These are phyloP conservation scores for Naganishia sp. DNA, from an alignment of 1,284 basidiomycete genomes.

Conservation along the genomic window DNA sequence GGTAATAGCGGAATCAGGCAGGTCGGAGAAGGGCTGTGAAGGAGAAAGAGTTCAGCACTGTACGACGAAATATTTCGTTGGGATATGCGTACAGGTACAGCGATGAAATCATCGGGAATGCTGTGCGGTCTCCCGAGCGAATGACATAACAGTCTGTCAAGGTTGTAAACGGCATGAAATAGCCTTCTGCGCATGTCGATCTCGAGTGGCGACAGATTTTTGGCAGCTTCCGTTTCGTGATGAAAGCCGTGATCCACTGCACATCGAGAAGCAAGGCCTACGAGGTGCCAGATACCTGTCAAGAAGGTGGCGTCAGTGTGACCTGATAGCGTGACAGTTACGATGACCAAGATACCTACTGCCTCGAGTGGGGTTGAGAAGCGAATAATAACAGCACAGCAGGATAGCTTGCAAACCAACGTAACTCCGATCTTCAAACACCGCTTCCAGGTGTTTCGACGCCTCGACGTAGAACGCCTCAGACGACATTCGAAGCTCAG, in stretches of 20 bases:
- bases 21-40: slow-evolving; percentile 36
- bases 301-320: background rate
- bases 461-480: slow-evolving; percentile 56
- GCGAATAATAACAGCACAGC: slow-evolving; percentile 53
- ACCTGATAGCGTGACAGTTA: background rate
- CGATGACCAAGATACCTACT: slow-evolving; percentile 35
- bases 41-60: background rate
- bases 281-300: slow-evolving; percentile 52
- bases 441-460: slow-evolving; percentile 54
- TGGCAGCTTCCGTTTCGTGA: slow-evolving; percentile 51
- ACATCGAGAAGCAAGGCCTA: slow-evolving; percentile 53
- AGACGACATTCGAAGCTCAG: slow-evolving; percentile 54
- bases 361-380: slow-evolving; percentile 55
- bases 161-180: slow-evolving; percentile 55
- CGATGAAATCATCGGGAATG: slow-evolving; percentile 55
- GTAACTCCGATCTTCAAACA: slow-evolving; percentile 53
- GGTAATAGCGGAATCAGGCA: slow-evolving; percentile 53
- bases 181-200: slow-evolving; percentile 54
- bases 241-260: slow-evolving; percentile 55
- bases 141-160: slow-evolving; percentile 53
- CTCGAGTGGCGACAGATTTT: slow-evolving; percentile 52
- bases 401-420: slow-evolving; percentile 55
- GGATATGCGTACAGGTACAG: slow-evolving; percentile 45
- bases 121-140: slow-evolving; percentile 53
- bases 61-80: background rate